Base-by-base conservation (phyloP, 805 yeast species). In the Jamesozyma rosinii region DNA sequence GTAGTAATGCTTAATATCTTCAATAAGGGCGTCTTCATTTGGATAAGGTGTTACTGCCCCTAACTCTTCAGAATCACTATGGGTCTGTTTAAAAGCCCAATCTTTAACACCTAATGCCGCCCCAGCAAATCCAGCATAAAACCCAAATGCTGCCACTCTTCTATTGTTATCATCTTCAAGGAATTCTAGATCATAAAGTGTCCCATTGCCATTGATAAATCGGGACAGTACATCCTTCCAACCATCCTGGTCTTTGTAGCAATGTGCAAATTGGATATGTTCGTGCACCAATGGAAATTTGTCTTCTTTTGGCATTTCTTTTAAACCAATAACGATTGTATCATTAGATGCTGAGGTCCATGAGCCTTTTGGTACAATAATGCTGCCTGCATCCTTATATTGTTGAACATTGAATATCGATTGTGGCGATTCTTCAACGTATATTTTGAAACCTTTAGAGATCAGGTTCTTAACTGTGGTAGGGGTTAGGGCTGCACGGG, bases 61-160 rank as follows among this genome's bases (percentile, higher is more conserved):
- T 53, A 92, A 71, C 50, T 86, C 79, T 62, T 79, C 77, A 43
- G 69, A 58, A 57, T 79, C 86, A 8, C 74, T 46, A 63, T 84
- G 81, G 32, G 79, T 66, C 65, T 85, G 90, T 66, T 90, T 90
- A 69, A 83, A 82, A 40, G 95, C 83, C 96, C 97, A 92, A 66
- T 88, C 95, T 64, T 77, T 77, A 41, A 90, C 72, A 57, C 98
- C 98, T 44, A 92, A 68, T 29, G 98, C 99, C 30, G 99, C 98
- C 58, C 99, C 99, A 5, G 97, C 98, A 64, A 92, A 92, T n/a
- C 99, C 99, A 37, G 99, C 98, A 65, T 90, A 90, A 72, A 77
- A 92, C n/a, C 99, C 99, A 63, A 92, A 92, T 8, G 98, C 98
- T 37, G 99, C 99, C 24, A 92, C 99, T 69, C 99, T 84, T 73